Evolutionary conservation across 108 stramenopile genomes (phyloP), one percentile per base, ranked within the genome.

Genomic region (Cyclotella baltica): DNA sequence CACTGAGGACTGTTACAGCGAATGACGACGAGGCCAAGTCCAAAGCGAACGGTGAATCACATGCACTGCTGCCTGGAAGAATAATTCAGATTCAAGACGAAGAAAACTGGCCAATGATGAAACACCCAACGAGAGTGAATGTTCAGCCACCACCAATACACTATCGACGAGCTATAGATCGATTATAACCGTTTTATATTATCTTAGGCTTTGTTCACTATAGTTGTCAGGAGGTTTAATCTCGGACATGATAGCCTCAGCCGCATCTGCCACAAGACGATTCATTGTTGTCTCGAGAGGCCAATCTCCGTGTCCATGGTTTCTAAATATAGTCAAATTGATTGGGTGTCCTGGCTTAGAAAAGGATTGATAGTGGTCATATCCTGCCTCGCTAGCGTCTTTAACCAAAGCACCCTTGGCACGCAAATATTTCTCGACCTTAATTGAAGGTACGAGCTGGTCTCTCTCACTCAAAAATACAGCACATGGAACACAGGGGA

Each of bases 401-500:
- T 66, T 62, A 1, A 91, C 77, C 16, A 88, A 71, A 4, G 89
- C 86, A 18, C 83, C 89, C 34, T 89, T 92, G 33, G 75, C 72
- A 61, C 66, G 56, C 9, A 95, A 73, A 70, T 96, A 96, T 28
- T 78, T 75, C 57, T 82, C 85, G 0, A 93, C 87, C 66, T 86
- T 85, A 19, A 72, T 75, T 0, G 85, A 73, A n/a, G 95, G 95
- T 29, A 96, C 92, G 33, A 96, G 82, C 28, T 85, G 80, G 81
- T 96, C 95, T 27, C 86, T 73, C 34, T 93, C 93, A 47, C 86
- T 84, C 37, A 96, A 75, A 82, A 93, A 91, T 5, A 96, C 72
- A 6, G 88, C 76, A 28, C 89, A 89, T 0, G 91, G 92, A 40
- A 91, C 86, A 48, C 80, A 66, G 11, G 85, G 72, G 18, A 96